These are phyloP conservation scores for Hypoxylon subgilvum DNA, from an alignment of 495 filamentous ascomycete genomes.

Conservation along the genomic window DNA sequence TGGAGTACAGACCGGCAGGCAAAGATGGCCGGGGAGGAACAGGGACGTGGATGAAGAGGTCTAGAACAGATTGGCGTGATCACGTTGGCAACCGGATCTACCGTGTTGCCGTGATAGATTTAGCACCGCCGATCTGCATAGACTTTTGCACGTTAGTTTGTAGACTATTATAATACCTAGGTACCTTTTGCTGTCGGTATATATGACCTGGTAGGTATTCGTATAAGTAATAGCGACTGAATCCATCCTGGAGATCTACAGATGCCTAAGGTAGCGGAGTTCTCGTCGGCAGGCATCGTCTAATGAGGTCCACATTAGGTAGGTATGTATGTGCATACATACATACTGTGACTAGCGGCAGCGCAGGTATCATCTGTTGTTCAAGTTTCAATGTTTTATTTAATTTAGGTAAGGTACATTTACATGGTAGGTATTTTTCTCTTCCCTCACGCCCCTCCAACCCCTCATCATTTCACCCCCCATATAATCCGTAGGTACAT, in stretches of 20 bases:
- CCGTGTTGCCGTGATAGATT: conserved; percentile 31
- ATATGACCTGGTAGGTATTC: too few species aligned
- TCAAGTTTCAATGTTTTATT: too few species aligned
- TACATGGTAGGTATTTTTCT: neutral
- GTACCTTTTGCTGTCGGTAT: neutral
- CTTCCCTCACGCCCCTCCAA: conserved; percentile 8
- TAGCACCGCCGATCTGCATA: conserved; percentile 35
- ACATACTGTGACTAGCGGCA: neutral
- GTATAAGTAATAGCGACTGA: too few species aligned
- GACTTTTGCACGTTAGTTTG: conserved; percentile 23
- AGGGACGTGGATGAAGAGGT: conserved; percentile 24
- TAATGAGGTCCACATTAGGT: too few species aligned
- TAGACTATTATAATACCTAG: conserved; percentile 6
- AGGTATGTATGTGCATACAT: neutral
- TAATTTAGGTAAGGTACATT: neutral
- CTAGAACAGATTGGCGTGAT: conserved; percentile 40
- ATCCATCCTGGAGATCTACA: too few species aligned
- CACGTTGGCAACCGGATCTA: conserved; percentile 35
- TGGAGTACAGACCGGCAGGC: conserved; percentile 5
- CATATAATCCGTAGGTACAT: too few species aligned
- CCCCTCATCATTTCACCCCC: too few species aligned
- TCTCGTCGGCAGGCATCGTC: too few species aligned
- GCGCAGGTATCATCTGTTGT: too few species aligned
- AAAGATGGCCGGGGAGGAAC: neutral
- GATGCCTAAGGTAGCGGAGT: too few species aligned